Base-by-base conservation (phyloP, 129 eudicot genomes). In the Scalesia atractyloides region DNA sequence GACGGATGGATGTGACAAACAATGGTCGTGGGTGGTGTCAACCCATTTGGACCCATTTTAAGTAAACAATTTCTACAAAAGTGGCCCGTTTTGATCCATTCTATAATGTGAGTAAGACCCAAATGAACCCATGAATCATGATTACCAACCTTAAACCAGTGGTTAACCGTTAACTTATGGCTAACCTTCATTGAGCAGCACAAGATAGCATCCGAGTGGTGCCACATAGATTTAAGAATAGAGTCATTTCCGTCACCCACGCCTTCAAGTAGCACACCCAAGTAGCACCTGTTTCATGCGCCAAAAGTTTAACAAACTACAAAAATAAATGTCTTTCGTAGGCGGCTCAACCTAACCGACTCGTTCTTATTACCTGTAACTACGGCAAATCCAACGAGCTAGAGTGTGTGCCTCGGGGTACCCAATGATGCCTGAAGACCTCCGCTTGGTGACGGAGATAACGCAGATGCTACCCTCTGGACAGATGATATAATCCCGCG, bases 371-470 rank as follows among this genome's bases (percentile, higher is more conserved):
- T 60, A 87, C 96, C 94, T 85, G 59, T 90, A 90, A 80, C 94
- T 87, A 71, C 83, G 94, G 65, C 79, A 79, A 70, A 90, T 90
- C 96, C 96, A 90, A 50, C 87, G 87, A 50, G 91, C 76, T 1
- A 90, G 90, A 0, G 94, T 90, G 13, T 85, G 84, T 3, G 96
- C 96, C 73, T 90, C 94, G 96, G 96, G 46, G 87, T 77, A 14
- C 66, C 66, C 66, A 60, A 60, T 10, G 66, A 39, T 13, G 84
- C 70, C 51, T 74, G 81, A 62, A 81, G 61, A 72, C 84, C 73
- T 39, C 86, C 85, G 37, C 84, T 69, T 24, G 69, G 83, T 30
- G 93, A 90, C 34, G 96, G 96, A 37, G 97, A 90, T 3, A 90
- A 86, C 9, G 94, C 97, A 68, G 84, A 73, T 3, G 97, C 91